phyloP scores from a whole-genome alignment of 2,329 filamentous ascomycete species.

The Dactylellina drechsleri region DNA sequence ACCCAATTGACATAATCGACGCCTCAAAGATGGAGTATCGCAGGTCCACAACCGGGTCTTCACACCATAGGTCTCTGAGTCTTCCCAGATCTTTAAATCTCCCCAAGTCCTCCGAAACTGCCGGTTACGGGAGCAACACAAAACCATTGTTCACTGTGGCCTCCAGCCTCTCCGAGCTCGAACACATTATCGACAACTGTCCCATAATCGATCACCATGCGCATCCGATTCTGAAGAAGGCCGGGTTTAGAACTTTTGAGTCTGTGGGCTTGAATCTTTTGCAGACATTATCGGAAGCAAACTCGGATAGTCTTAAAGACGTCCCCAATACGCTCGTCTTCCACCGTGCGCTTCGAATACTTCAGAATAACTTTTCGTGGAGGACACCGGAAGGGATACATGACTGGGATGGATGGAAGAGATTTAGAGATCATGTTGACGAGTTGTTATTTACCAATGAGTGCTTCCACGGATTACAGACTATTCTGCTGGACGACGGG shows the following conservation, averaged over 20 bases:
- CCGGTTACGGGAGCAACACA: background rate
- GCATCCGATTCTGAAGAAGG: conserved; percentile 72
- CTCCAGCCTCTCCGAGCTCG: conserved; percentile 51
- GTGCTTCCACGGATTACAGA: conserved; percentile 67
- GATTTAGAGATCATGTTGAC: conserved; percentile 62
- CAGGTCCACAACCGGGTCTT: background rate
- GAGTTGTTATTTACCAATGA: conserved; percentile 70
- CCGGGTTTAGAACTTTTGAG: conserved; percentile 58
- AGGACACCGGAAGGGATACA: conserved; percentile 67
- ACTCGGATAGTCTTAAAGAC: conserved; percentile 73
- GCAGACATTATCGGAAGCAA: conserved; percentile 77
- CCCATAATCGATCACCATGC: conserved; percentile 80
- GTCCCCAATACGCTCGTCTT: conserved; percentile 73
- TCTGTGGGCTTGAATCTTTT: conserved; percentile 62
- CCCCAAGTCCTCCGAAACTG: conserved; percentile 5
- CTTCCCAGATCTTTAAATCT: conserved; percentile 1
- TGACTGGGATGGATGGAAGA: conserved; percentile 69
- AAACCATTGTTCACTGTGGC: conserved; percentile 9
- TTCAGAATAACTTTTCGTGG: conserved; percentile 61
- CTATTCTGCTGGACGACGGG: conserved; percentile 47
- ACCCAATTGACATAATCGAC: background rate
- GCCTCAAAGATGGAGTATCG: conserved; percentile 1
- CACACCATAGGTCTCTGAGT: background rate
- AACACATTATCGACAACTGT: conserved; percentile 64
- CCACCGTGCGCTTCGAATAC: conserved; percentile 74